Evolutionary conservation across 2,329 filamentous ascomycete species (phyloP), one percentile per base, ranked within the genome.

Genomic region (Chrysoporthe deuterocubensis): DNA sequence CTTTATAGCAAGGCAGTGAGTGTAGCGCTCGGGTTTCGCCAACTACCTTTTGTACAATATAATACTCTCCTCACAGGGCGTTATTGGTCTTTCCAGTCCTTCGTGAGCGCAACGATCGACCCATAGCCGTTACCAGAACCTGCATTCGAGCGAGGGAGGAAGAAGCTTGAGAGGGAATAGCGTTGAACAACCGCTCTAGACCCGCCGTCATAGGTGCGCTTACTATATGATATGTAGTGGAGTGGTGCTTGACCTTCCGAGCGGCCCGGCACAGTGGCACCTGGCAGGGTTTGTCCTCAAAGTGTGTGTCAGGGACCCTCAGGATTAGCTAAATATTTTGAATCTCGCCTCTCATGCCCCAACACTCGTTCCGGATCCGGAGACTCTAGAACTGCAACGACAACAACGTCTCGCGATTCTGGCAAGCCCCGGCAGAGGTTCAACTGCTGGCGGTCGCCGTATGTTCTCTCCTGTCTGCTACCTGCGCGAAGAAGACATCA

Each of bases 381-480:
- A 46, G 44, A 46, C 44, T 46, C 7, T 46, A 40, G 5, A 40
- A 18, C 26, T 2, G 2, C 44, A 46, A 46, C 44, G 11, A 13
- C 18, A 3, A 14, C 44, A 46, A 4, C 44, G 8, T 46, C 13
- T 14, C 44, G 44, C 11, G 4, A 18, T n/a, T 14, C 13, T 46
- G 13, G 44, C 13, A 46, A 14, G 18, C 18, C n/a, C 9, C 37
- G 37, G 9, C 37, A 40, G 6, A 40, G 37, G 4, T 40, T 40
- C 37, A 40, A 6, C 37, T 40, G 6, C 37, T 40, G 4, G 37
- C 37, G 37, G 37, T 9, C 37, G 37, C 37, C 37, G 62, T 21
- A 70, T 70, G 61, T 69, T 69, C 56, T 70, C 71, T 43, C 66
- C 67, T 0, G 64, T 70, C 34, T 70, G 67, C 65, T 71, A 70